A percentile compares a stretch with the other conserved stretches of the same genome.
Conservation (phyloP, 371 early-diverging fungal species). For the Entomophthora muscae region DNA sequence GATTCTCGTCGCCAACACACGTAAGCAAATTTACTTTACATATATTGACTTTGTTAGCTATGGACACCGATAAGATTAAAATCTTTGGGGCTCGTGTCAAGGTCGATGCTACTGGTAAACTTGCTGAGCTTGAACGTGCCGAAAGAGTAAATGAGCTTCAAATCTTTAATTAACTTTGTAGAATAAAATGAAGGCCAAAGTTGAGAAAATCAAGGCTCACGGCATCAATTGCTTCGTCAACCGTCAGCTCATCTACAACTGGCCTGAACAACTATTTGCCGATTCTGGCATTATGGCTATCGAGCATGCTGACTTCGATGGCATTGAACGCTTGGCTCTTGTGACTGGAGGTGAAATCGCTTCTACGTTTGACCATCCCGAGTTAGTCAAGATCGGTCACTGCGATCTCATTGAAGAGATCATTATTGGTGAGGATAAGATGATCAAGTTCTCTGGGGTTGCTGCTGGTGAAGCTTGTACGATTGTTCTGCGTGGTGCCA, state of each 20-base stretch:
- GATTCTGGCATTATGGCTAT: constrained; percentile 93
- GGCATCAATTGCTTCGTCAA: constrained; percentile 99
- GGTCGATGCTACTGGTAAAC: constrained; percentile 92
- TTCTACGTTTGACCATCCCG: constrained; percentile 97
- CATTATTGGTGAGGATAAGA: constrained; percentile 91
- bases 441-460: constrained; percentile 95
- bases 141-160: constrained; percentile 43
- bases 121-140: constrained; percentile 97
- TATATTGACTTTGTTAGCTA: constrained; percentile 30
- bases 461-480: constrained; percentile 96
- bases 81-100: constrained; percentile 97
- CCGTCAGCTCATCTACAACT: constrained; percentile 99
- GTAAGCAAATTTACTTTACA: constrained; percentile 21
- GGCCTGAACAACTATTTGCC: constrained; percentile 97
- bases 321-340: constrained; percentile 93
- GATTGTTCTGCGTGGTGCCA: constrained; percentile 95
- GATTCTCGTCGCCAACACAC: constrained; percentile 96
- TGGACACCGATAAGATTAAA: constrained; percentile 99
- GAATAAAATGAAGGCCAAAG: constrained; percentile 97
- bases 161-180: constrained; percentile 8
- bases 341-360: constrained; percentile 97
- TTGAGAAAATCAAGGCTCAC: constrained; percentile 92
- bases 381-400: constrained; percentile 82
- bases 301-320: constrained; percentile 99
- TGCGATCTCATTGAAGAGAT: constrained; percentile 96